Percentiles rank a stretch among this genome's conserved stretches.
These are phyloP conservation scores for Neoarthrinium moseri DNA, from an alignment of 2,329 filamentous ascomycete genomes.

Conservation along the genomic window DNA sequence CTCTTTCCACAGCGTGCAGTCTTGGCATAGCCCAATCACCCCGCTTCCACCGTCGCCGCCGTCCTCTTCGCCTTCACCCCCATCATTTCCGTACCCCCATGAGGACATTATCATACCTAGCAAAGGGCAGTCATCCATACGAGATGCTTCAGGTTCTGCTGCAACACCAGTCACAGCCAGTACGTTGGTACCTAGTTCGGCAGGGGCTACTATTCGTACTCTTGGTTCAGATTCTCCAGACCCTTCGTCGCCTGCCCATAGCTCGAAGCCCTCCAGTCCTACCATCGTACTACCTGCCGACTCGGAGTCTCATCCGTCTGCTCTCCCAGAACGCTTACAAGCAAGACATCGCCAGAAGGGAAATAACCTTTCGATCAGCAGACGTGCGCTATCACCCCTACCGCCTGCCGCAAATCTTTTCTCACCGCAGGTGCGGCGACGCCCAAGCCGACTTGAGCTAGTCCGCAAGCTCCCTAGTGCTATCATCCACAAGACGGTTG, in stretches of 20 bases:
- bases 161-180: constrained; percentile 29
- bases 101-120: constrained; percentile 36
- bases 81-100: constrained; percentile 37
- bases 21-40: constrained; percentile 47
- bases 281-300: constrained; percentile 5
- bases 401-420: constrained; percentile 68
- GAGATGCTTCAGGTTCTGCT: constrained; percentile 31
- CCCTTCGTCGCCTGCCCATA: constrained; percentile 9
- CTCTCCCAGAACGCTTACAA: constrained; percentile 35
- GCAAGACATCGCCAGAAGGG: constrained; percentile 56
- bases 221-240: constrained; percentile 23
- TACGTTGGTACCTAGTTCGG: constrained; percentile 27
- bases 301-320: constrained; percentile 18
- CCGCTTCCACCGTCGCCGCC: constrained; percentile 45
- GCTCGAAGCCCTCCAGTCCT: constrained; percentile 8
- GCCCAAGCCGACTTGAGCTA: constrained; percentile 39
- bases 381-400: constrained; percentile 63
- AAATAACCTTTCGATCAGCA: constrained; percentile 46
- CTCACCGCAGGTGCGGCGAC: constrained; percentile 40
- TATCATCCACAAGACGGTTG: constrained; percentile 74
- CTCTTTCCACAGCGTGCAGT: constrained; percentile 54
- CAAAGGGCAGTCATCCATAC: constrained; percentile 23
- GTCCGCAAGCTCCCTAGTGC: constrained; percentile 56
- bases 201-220: constrained; percentile 18
- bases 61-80: constrained; percentile 31